phyloP scores from a whole-genome alignment of 305 asterid species.

The Euphrasia arctica region DNA sequence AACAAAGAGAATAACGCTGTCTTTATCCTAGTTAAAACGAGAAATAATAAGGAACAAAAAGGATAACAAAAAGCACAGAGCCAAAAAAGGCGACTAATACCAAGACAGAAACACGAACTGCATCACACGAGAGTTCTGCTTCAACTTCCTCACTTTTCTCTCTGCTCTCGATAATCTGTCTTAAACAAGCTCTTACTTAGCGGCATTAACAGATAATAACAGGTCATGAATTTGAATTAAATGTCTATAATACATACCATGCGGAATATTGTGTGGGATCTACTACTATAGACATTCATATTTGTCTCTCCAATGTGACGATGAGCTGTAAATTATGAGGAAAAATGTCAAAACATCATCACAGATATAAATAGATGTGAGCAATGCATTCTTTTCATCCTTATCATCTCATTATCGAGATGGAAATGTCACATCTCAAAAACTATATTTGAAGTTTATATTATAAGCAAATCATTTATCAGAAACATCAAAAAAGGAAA shows the following conservation, averaged over 20 bases:
- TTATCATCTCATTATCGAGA: constrained; percentile 2
- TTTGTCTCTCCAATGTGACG: constrained; percentile 98
- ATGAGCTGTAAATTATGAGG: constrained; percentile 57
- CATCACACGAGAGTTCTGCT: constrained; percentile 73
- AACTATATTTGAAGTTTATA: constrained; percentile 1
- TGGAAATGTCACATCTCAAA: not conserved
- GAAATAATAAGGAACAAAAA: not conserved
- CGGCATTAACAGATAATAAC: constrained; percentile 6
- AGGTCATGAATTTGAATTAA: constrained; percentile 15
- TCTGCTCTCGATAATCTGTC: constrained; percentile 91
- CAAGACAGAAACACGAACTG: constrained; percentile 98
- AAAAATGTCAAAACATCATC: constrained; percentile 13
- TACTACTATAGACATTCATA: constrained; percentile 91
- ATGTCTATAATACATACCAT: constrained; percentile 53
- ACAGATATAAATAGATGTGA: constrained; percentile 13
- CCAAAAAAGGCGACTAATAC: constrained; percentile 38
- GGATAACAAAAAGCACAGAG: constrained; percentile 11
- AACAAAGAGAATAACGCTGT: not conserved
- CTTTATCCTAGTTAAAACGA: constrained; percentile 6
- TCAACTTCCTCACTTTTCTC: constrained; percentile 62
- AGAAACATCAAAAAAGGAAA: constrained; percentile 2
- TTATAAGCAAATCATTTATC: constrained; percentile 3
- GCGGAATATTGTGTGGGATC: constrained; percentile 96
- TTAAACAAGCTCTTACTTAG: constrained; percentile 28
- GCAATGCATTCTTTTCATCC: constrained; percentile 9